Percentiles rank a stretch among this genome's conserved stretches.
Conservation (phyloP, 1,284 basidiomycete genomes). For the Sporisorium reilianum region DNA sequence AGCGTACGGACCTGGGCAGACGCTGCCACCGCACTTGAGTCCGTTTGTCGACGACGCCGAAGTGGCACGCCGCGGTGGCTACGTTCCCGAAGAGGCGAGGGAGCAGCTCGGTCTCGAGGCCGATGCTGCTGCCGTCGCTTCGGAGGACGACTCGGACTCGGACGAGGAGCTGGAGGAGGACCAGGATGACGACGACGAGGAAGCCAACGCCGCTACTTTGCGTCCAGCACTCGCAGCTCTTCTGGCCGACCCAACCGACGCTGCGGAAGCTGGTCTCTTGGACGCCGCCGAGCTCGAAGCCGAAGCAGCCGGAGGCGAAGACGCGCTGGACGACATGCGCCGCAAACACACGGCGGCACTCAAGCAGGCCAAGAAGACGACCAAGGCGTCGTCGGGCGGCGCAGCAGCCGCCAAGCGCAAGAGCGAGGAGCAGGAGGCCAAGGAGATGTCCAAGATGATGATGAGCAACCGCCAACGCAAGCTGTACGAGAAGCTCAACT, state of each 20-base stretch:
- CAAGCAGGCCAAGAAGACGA: constrained; percentile 57
- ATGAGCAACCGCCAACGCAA: constrained; percentile 97
- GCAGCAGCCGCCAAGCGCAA: constrained; percentile 65
- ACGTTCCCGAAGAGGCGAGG: constrained; percentile 70
- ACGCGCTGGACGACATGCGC: constrained; percentile 81
- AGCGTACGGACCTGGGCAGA: constrained; percentile 85
- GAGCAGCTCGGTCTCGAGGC: constrained; percentile 71
- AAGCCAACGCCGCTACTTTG: constrained; percentile 20
- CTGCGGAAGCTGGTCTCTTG: constrained; percentile 77
- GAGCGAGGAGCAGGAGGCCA: constrained; percentile 78
- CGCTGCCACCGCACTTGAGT: constrained; percentile 92
- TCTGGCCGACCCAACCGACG: constrained; percentile 74
- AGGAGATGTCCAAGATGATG: constrained; percentile 90
- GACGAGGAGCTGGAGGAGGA: constrained; percentile 63
- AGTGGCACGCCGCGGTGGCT: constrained; percentile 70
- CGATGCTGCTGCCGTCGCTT: constrained; percentile 75
- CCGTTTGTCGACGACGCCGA: constrained; percentile 88
- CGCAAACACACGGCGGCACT: constrained; percentile 55
- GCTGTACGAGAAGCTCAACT: constrained; percentile 94
- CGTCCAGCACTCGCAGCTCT: constrained; percentile 70
- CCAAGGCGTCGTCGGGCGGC: constrained; percentile 24
- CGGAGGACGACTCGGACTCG: constrained; percentile 56
- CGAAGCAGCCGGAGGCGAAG: constrained; percentile 87
- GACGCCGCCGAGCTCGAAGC: constrained; percentile 93
- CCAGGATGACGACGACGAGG: constrained; percentile 71